Conservation (phyloP, 2,329 filamentous ascomycete genomes). For the Xylariomycetidae sp. region DNA sequence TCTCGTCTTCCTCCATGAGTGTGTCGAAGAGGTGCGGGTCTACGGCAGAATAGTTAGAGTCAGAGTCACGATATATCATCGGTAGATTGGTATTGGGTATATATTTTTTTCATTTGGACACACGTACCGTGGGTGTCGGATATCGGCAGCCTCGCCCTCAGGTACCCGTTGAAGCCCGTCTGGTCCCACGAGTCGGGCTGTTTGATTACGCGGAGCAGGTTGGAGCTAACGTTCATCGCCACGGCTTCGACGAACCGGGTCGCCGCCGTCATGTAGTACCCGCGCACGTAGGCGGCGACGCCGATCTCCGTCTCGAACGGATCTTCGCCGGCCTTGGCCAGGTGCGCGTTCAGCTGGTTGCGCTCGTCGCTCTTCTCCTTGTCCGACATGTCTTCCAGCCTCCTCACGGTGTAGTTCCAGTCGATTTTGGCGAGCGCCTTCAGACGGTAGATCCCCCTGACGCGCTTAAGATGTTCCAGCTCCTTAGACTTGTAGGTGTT, state of each 20-base stretch:
- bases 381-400: conserved; percentile 36
- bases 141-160: no score
- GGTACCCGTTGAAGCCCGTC: no score
- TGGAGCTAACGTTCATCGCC: conserved; percentile 25
- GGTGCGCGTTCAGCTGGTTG: conserved; percentile 35
- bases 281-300: conserved; percentile 59
- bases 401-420: conserved; percentile 27
- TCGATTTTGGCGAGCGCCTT: conserved; percentile 32
- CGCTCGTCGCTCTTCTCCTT: conserved; percentile 43
- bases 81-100: no score
- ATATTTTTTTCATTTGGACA: no score
- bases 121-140: no score
- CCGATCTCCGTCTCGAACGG: conserved; percentile 55
- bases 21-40: conserved; percentile 32
- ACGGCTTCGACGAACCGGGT: conserved; percentile 57
- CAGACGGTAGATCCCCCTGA: conserved; percentile 46
- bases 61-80: no score
- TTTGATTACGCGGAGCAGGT: conserved; percentile 23
- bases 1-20: conserved; percentile 46
- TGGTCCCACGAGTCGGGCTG: no score
- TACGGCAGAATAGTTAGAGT: no score
- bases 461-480: conserved; percentile 37
- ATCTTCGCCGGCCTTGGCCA: conserved; percentile 50
- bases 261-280: conserved; percentile 65
- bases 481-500: conserved; percentile 42